Conservation (phyloP, 805 yeast genomes). For the Barnettozyma sp. region DNA sequence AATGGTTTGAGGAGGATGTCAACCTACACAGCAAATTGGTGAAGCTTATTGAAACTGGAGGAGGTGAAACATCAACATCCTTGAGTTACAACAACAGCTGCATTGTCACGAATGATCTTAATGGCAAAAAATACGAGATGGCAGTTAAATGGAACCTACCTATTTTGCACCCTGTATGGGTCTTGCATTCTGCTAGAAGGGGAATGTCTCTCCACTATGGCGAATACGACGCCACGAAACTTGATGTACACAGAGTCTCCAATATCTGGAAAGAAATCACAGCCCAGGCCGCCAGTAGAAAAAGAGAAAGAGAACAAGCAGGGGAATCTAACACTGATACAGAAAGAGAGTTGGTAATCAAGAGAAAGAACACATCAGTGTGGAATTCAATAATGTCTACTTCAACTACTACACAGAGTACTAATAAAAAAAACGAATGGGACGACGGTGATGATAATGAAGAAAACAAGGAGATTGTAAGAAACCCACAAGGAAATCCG, state of each 20-base stretch:
- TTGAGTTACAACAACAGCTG: conserved; percentile 38
- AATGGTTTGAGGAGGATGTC: conserved; percentile 16
- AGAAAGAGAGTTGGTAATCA: conserved; percentile 14
- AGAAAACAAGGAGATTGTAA: conserved; percentile 5
- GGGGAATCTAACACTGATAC: conserved; percentile 6
- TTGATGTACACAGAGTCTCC: conserved; percentile 27
- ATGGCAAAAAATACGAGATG: conserved; percentile 46
- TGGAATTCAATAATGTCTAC: conserved; percentile 35
- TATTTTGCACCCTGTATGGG: conserved; percentile 37
- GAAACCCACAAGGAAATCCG: conserved; percentile 5
- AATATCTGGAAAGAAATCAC: conserved; percentile 25
- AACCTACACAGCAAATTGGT: conserved; percentile 26
- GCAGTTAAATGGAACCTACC: conserved; percentile 37
- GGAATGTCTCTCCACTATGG: conserved; percentile 33
- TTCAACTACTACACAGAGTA: conserved; percentile 7
- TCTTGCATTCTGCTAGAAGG: conserved; percentile 32
- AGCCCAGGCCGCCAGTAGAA: conserved; percentile 21
- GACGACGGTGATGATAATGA: conserved; percentile 16
- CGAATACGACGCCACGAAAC: conserved; percentile 20
- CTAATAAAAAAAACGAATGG: conserved; percentile 17
- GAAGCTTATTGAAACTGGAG: conserved; percentile 33
- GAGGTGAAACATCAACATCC: conserved; percentile 47
- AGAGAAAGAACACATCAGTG: conserved; percentile 26
- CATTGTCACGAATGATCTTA: conserved; percentile 42
- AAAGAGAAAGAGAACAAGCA: conserved; percentile 15